Base-by-base conservation (phyloP, 176 grass and related monocot species). In the Phoenix dactylifera region DNA sequence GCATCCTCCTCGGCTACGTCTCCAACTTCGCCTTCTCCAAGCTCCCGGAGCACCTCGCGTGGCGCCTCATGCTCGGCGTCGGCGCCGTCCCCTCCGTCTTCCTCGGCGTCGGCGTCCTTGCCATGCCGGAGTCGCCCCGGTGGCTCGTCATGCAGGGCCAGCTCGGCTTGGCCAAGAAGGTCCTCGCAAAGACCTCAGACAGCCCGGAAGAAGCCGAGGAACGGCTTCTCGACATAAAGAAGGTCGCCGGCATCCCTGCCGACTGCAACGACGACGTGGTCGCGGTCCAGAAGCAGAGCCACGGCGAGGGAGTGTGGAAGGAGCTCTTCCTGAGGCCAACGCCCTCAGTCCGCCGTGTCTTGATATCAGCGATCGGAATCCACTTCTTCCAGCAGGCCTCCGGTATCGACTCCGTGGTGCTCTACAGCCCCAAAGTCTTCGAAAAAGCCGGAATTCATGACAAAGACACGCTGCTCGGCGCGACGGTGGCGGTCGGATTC, bases 71-170 rank as follows among this genome's bases (percentile, higher is more conserved):
- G 92, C 81, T 96, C 72, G 71, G 76, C 16, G 78, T 74, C 1
- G 86, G 92, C 24, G 80, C 80, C 25, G 69, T 85, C 15, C 92
- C 92, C 35, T 76, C 92, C 0, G 5, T 85, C 18, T 76, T 90
- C 56, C 80, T 96, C 9, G 78, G 70, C 16, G 1, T 72, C 0
- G 80, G 26, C 0, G 76, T 96, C n/a, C 84, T 90, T 24, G 66
- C 75, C 51, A 96, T 96, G 92, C 92, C 92, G 51, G 92, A 90
- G 80, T 96, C 92, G 0, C 92, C 92, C 0, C 57, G 92, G 54
- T 96, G 92, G 92, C 86, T 96, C 28, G 83, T 83, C 68, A 87
- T 97, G 92, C 83, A 83, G 44, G 83, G 81, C 4, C 80, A 84
- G 23, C 15, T 90, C 16, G 73, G 44, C 5, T 80, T 87, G 50